Percentiles rank a stretch among this genome's conserved stretches.
These are phyloP conservation scores for Nemophila menziesii DNA, from an alignment of 257 asterid species.

Conservation along the genomic window DNA sequence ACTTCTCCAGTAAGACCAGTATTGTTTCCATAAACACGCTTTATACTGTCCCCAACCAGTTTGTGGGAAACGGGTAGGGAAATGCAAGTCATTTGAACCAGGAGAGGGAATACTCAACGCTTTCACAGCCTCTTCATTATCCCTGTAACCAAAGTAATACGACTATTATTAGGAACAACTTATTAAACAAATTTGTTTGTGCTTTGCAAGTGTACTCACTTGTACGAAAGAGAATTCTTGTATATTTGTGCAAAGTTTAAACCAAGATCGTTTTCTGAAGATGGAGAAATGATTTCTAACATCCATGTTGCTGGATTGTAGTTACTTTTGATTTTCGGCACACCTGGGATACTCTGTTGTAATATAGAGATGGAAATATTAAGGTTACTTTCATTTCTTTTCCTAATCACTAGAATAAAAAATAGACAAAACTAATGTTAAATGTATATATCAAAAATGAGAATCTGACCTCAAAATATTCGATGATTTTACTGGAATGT, in stretches of 20 bases:
- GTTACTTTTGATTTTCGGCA: slow-evolving; percentile 32
- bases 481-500: slow-evolving; percentile 36
- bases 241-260: slow-evolving; percentile 48
- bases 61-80: slow-evolving; percentile 32
- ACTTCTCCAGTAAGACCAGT: slow-evolving; percentile 63
- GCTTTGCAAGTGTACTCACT: slow-evolving; percentile 24
- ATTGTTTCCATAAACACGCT: slow-evolving; percentile 52
- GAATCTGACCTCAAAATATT: slow-evolving; percentile 50
- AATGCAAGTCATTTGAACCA: slow-evolving; percentile 34
- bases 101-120: slow-evolving; percentile 24
- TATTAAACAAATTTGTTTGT: no score
- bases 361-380: background rate
- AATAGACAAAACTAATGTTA: no score
- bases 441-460: background rate
- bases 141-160: slow-evolving; percentile 17
- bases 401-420: no score
- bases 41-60: slow-evolving; percentile 44
- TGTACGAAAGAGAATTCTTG: slow-evolving; percentile 26
- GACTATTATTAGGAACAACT: background rate
- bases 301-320: slow-evolving; percentile 65
- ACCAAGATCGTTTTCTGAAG: slow-evolving; percentile 46
- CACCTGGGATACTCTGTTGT: slow-evolving; percentile 32
- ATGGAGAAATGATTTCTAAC: slow-evolving; percentile 45
- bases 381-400: background rate
- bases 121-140: slow-evolving; percentile 27